Conservation (phyloP, 139 green algal species). For the Closterium sp. region DNA sequence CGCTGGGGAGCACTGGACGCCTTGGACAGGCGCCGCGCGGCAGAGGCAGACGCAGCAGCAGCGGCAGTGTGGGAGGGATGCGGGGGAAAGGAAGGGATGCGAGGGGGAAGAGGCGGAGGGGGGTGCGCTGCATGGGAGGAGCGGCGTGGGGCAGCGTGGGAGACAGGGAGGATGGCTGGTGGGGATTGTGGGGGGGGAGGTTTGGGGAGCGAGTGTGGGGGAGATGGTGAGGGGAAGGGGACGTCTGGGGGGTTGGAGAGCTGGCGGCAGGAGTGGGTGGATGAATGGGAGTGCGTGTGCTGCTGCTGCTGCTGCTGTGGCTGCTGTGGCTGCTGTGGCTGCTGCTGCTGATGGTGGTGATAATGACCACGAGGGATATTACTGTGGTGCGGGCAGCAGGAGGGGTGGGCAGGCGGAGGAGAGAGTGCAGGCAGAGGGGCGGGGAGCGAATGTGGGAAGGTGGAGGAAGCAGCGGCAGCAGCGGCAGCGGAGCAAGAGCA, state of each 20-base stretch:
- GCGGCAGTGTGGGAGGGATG: no score
- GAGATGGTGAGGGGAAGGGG: not conserved
- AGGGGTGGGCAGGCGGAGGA: not conserved
- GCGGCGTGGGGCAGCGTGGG: no score
- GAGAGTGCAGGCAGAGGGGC: not conserved
- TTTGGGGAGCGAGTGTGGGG: not conserved
- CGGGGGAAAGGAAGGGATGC: not conserved
- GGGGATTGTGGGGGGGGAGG: not conserved
- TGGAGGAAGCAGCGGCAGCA: not conserved
- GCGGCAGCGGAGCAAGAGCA: not conserved
- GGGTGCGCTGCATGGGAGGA: not conserved
- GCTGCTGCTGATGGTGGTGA: not conserved
- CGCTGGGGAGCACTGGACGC: not conserved
- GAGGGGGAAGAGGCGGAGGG: not conserved
- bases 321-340: no score
- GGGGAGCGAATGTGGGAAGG: not conserved
- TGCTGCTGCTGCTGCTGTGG: not conserved
- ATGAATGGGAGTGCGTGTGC: not conserved
- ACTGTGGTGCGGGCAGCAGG: not conserved
- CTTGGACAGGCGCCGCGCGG: not conserved
- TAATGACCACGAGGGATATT: not conserved
- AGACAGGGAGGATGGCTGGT: not conserved
- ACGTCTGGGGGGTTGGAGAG: no score
- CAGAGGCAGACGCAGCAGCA: not conserved
- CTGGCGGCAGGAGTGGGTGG: not conserved